phyloP scores from a whole-genome alignment of 2,329 filamentous ascomycete genomes.

The Colletotrichum agaves region DNA sequence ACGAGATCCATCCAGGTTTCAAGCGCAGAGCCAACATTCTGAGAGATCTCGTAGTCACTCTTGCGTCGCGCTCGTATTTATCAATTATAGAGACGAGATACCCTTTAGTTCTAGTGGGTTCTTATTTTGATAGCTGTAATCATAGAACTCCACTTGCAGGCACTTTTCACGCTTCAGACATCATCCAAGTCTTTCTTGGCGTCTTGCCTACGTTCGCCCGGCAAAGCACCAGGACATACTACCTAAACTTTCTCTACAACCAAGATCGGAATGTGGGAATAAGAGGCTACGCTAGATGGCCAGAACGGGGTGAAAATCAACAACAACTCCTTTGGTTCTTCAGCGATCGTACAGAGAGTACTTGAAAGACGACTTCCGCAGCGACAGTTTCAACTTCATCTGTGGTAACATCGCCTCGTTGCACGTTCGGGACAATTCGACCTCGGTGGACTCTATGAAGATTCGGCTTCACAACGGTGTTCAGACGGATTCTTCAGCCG shows the following conservation, averaged over 20 bases:
- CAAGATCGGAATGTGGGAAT: constrained; percentile 73
- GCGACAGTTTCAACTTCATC: constrained; percentile 41
- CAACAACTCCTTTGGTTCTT: constrained; percentile 63
- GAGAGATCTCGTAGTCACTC: constrained; percentile 79
- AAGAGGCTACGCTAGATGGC: constrained; percentile 53
- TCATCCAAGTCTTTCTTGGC: constrained; percentile 76
- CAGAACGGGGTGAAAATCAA: constrained; percentile 54
- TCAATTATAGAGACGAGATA: constrained; percentile 54
- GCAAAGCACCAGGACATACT: constrained; percentile 72
- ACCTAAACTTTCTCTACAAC: constrained; percentile 77
- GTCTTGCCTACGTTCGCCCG: constrained; percentile 71
- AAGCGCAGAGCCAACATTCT: constrained; percentile 81
- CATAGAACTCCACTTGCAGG: constrained; percentile 78
- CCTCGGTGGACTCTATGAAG: constrained; percentile 2
- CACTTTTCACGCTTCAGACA: constrained; percentile 78
- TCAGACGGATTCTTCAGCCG: neutral
- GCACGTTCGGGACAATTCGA: constrained; percentile 11
- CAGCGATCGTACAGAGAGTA: constrained; percentile 44
- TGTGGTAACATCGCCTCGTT: constrained; percentile 37
- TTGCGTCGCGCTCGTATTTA: constrained; percentile 75
- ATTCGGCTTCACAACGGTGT: neutral
- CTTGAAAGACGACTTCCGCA: constrained; percentile 52
- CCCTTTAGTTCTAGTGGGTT: constrained; percentile 74
- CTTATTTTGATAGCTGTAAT: constrained; percentile 78
- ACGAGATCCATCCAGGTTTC: constrained; percentile 80